Evolutionary conservation across 2,329 filamentous ascomycete species (phyloP).

Genomic region (Amauroascus niger): DNA sequence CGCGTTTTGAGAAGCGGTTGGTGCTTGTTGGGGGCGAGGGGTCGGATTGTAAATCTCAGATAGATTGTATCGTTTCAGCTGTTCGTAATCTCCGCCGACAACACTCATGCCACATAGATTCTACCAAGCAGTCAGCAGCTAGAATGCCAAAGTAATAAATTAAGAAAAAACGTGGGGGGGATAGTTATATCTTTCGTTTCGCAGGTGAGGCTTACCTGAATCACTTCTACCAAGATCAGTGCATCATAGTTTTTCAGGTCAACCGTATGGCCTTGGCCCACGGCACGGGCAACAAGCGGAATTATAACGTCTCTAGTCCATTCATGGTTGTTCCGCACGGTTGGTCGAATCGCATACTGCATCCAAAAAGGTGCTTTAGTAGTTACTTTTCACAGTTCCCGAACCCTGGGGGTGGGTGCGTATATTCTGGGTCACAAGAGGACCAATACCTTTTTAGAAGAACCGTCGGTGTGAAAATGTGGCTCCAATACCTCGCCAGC

Average conservation of each 20-base stretch:
- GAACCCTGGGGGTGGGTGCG: neutral
- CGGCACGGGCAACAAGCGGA: constrained; percentile 47
- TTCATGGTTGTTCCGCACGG: constrained; percentile 50
- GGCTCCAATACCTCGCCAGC: constrained; percentile 49
- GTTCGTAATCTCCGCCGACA: constrained; percentile 49
- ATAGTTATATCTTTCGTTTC: neutral
- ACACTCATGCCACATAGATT: constrained; percentile 57
- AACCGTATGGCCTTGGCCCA: constrained; percentile 50
- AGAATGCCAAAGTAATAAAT: neutral
- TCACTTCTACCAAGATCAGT: constrained; percentile 53
- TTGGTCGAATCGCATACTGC: constrained; percentile 55
- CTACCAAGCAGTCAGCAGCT: constrained; percentile 29
- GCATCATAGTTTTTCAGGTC: constrained; percentile 53
- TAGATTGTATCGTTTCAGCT: constrained; percentile 54
- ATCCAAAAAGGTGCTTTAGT: neutral
- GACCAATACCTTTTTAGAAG: constrained; percentile 43
- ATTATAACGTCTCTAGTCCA: constrained; percentile 51
- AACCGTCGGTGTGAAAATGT: constrained; percentile 47
- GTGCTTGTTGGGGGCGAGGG: constrained; percentile 18
- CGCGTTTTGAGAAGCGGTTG: constrained; percentile 6
- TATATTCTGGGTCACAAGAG: neutral
- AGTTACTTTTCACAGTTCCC: neutral
- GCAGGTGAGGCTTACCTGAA: constrained; percentile 42
- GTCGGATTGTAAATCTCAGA: constrained; percentile 50
- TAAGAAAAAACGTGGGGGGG: neutral